phyloP scores from a whole-genome alignment of 306 rosid genomes.

The Inga leiocalycina region DNA sequence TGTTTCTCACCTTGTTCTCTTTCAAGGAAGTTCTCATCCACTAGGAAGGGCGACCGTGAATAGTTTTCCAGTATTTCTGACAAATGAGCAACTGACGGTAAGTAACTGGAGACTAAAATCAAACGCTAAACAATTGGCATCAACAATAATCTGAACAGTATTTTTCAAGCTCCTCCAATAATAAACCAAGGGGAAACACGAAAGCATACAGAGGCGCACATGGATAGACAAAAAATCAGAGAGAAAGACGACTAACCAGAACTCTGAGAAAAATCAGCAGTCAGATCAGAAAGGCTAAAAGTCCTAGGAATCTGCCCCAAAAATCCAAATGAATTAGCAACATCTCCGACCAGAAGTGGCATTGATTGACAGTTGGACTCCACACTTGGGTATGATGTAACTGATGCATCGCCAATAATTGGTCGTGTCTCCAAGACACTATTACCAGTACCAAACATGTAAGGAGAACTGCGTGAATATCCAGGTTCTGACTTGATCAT shows the following conservation, averaged over 20 bases:
- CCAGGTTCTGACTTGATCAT: slow-evolving; percentile 78
- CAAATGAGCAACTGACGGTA: slow-evolving; percentile 28
- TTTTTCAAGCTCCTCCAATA: not conserved
- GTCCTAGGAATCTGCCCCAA: slow-evolving; percentile 77
- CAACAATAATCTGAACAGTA: not conserved
- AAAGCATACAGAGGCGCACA: slow-evolving; percentile 20
- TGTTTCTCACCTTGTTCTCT: slow-evolving; percentile 70
- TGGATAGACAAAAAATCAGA: not conserved
- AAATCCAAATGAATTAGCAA: slow-evolving; percentile 61
- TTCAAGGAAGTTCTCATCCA: slow-evolving; percentile 67
- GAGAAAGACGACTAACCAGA: slow-evolving; percentile 59
- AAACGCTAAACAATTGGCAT: slow-evolving; percentile 8
- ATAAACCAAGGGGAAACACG: not conserved
- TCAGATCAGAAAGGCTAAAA: slow-evolving; percentile 87
- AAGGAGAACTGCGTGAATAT: slow-evolving; percentile 65
- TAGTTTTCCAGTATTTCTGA: slow-evolving; percentile 88
- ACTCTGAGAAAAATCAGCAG: slow-evolving; percentile 77
- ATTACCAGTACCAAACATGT: slow-evolving; percentile 64
- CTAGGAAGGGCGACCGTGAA: slow-evolving; percentile 71
- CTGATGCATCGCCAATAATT: slow-evolving; percentile 66
- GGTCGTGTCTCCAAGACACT: slow-evolving; percentile 65
- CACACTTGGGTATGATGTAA: slow-evolving; percentile 53
- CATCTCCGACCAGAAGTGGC: slow-evolving; percentile 60
- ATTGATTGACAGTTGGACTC: slow-evolving; percentile 65
- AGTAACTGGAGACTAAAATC: slow-evolving; percentile 2